Evolutionary conservation across 768 basidiomycete species (phyloP).

Genomic region (Austroboletus festivus): DNA sequence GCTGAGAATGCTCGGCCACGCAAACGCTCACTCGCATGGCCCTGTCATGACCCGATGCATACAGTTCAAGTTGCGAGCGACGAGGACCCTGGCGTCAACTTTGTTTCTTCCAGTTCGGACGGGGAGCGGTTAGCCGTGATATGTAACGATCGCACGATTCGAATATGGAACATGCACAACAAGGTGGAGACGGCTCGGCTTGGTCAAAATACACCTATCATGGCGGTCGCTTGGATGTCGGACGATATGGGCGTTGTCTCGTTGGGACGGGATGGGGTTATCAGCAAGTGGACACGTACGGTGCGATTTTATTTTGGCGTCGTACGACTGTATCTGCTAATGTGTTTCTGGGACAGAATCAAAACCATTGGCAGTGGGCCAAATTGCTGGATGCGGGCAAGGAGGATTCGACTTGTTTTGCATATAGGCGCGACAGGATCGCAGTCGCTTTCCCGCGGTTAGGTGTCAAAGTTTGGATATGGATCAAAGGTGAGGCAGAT

Average conservation of each 20-base stretch:
- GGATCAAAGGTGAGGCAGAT: slow-evolving; percentile 45
- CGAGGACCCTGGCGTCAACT: slow-evolving; percentile 44
- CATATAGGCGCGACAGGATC: slow-evolving; percentile 54
- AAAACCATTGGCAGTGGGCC: slow-evolving; percentile 54
- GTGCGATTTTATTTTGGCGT: slow-evolving; percentile 34
- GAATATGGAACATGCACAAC: slow-evolving; percentile 55
- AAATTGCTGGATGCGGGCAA: slow-evolving; percentile 51
- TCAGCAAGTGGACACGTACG: slow-evolving; percentile 57
- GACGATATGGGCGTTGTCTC: slow-evolving; percentile 53
- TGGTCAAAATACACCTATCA: slow-evolving; percentile 46
- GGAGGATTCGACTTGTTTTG: slow-evolving; percentile 50
- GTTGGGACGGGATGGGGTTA: slow-evolving; percentile 53
- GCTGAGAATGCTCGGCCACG: slow-evolving; percentile 31
- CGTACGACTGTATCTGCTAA: background rate
- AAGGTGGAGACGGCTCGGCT: slow-evolving; percentile 55
- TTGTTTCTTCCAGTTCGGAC: slow-evolving; percentile 50
- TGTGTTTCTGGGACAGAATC: slow-evolving; percentile 30
- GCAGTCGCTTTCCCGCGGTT: slow-evolving; percentile 58
- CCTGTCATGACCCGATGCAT: slow-evolving; percentile 39
- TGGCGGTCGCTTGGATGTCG: slow-evolving; percentile 58
- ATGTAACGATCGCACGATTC: slow-evolving; percentile 60
- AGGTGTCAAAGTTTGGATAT: slow-evolving; percentile 66
- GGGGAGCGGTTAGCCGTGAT: slow-evolving; percentile 55
- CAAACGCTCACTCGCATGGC: slow-evolving; percentile 44
- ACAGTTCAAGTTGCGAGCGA: slow-evolving; percentile 43